phyloP scores from a whole-genome alignment of 2,329 filamentous ascomycete genomes.

The Nigrograna mackinnonii region DNA sequence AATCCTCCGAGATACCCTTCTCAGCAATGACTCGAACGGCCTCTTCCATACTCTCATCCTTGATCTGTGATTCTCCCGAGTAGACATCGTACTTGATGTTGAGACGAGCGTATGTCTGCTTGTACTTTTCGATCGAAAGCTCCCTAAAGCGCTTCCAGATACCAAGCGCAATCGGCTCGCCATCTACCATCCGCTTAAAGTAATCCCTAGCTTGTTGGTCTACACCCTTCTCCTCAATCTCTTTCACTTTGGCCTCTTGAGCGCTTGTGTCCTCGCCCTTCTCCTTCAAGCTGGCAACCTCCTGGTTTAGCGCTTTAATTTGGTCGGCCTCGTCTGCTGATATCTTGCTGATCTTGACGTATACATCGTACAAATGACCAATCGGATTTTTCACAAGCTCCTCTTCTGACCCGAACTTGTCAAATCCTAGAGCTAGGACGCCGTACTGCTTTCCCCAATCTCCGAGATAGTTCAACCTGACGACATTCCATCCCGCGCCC shows the following conservation, averaged over 20 bases:
- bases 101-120: constrained; percentile 64
- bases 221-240: constrained; percentile 40
- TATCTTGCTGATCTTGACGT: constrained; percentile 72
- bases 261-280: constrained; percentile 47
- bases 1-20: constrained; percentile 64
- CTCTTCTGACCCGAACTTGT: constrained; percentile 75
- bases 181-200: constrained; percentile 71
- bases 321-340: constrained; percentile 67
- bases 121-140: constrained; percentile 66
- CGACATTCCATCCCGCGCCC: constrained; percentile 70
- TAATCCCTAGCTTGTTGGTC: constrained; percentile 76
- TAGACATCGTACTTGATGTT: constrained; percentile 70
- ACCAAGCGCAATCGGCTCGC: constrained; percentile 60
- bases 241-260: constrained; percentile 45
- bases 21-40: constrained; percentile 64
- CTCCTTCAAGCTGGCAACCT: constrained; percentile 38
- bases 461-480: constrained; percentile 74
- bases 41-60: constrained; percentile 63
- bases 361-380: constrained; percentile 80
- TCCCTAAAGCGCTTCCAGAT: constrained; percentile 68
- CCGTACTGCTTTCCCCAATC: constrained; percentile 80
- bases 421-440: constrained; percentile 73
- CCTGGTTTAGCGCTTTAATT: constrained; percentile 60
- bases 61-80: constrained; percentile 70
- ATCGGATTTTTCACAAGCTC: constrained; percentile 74